phyloP scores from a whole-genome alignment of 106 monocot genomes.

The Dendrobium officinale region DNA sequence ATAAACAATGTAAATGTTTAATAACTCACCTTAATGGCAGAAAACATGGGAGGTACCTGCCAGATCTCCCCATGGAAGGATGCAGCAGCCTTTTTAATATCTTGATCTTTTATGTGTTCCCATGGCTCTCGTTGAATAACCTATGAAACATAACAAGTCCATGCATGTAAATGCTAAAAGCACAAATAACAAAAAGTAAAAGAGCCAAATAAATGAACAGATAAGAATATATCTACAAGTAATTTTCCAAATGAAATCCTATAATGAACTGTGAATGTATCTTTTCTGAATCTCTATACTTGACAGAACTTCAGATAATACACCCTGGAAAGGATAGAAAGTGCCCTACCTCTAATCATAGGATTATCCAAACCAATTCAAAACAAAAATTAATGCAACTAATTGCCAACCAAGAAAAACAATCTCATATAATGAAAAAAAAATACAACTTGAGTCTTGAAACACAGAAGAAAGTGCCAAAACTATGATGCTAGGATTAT shows the following conservation, averaged over 20 bases:
- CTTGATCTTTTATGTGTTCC: constrained; percentile 96
- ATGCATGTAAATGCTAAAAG: background rate
- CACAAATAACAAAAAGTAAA: background rate
- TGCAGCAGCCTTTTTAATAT: constrained; percentile 63
- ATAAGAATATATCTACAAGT: background rate
- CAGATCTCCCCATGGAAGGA: constrained; percentile 87
- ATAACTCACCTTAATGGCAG: constrained; percentile 81
- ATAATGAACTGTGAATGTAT: background rate
- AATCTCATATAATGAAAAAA: background rate
- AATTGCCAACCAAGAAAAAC: background rate
- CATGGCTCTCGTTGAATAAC: constrained; percentile 93
- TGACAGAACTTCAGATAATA: background rate
- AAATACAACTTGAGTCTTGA: background rate
- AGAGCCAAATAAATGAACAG: background rate
- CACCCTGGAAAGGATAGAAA: background rate
- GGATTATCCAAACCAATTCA: background rate
- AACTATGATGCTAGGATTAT: no score
- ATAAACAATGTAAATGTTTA: background rate
- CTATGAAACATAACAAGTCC: constrained; percentile 20
- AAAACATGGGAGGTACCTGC: constrained; percentile 99
- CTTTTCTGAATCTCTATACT: background rate
- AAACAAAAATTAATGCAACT: background rate
- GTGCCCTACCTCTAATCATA: background rate
- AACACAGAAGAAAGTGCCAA: background rate
- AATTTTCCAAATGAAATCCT: constrained; percentile 5